Percentiles rank a stretch among this genome's conserved stretches.
These are phyloP conservation scores for Fomitopsis pulvina DNA, from an alignment of 768 basidiomycete genomes.

Conservation along the genomic window DNA sequence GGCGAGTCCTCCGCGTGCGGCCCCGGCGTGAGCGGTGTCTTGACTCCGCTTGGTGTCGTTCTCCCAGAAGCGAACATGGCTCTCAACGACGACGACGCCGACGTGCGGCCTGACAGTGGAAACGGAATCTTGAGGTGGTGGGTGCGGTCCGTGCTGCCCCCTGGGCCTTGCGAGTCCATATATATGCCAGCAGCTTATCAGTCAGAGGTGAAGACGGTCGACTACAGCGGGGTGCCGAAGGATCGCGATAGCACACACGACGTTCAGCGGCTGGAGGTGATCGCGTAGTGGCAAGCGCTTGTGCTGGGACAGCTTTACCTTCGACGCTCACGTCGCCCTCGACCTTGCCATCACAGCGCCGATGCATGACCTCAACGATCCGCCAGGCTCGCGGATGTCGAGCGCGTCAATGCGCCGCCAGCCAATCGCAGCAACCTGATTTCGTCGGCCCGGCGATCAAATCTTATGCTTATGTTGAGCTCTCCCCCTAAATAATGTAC, in stretches of 20 bases:
- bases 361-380: too few relatives aligned
- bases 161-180: background rate
- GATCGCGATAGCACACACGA: background rate
- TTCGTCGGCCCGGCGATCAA: too few relatives aligned
- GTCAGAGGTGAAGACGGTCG: background rate
- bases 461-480: too few relatives aligned
- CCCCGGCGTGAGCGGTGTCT: slow-evolving; percentile 13
- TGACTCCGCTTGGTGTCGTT: slow-evolving; percentile 10
- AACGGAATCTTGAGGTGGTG: background rate
- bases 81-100: slow-evolving; percentile 1
- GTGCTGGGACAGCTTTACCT: too few relatives aligned
- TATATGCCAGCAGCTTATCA: background rate
- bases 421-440: too few relatives aligned
- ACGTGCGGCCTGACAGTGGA: background rate
- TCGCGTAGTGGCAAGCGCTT: too few relatives aligned
- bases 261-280: too few relatives aligned
- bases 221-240: background rate
- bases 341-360: too few relatives aligned
- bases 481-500: too few relatives aligned
- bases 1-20: slow-evolving; percentile 8
- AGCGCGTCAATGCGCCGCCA: too few relatives aligned
- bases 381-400: too few relatives aligned
- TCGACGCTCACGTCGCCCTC: too few relatives aligned
- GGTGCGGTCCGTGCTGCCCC: background rate
- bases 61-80: slow-evolving; percentile 1